Conservation (phyloP, 768 basidiomycete species). For the Kwoniella sp. region DNA sequence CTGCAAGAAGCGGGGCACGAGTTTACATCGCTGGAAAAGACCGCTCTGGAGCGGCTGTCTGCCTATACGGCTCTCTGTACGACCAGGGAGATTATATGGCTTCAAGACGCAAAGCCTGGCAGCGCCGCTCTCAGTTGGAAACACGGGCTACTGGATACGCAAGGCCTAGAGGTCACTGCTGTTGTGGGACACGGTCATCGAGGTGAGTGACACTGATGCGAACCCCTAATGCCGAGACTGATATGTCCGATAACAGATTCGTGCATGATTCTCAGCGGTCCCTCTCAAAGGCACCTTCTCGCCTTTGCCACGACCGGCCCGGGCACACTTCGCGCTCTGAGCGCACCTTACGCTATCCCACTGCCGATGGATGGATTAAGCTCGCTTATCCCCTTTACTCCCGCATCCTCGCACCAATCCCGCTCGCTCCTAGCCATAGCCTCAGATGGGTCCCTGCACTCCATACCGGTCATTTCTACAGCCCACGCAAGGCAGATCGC, state of each 20-base stretch:
- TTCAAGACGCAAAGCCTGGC: slow-evolving; percentile 25
- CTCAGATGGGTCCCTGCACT: slow-evolving; percentile 3
- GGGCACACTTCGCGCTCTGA: slow-evolving; percentile 8
- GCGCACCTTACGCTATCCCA: slow-evolving; percentile 6
- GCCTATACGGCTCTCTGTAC: slow-evolving; percentile 18
- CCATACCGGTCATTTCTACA: slow-evolving; percentile 8
- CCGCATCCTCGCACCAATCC: background rate
- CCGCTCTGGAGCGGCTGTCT: slow-evolving; percentile 9
- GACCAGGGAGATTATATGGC: slow-evolving; percentile 30
- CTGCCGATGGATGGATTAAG: background rate
- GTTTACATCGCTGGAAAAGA: slow-evolving; percentile 30
- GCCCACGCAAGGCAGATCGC: no score
- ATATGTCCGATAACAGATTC: slow-evolving; percentile 6
- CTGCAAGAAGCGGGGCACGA: slow-evolving; percentile 5
- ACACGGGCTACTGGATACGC: no score
- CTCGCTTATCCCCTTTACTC: slow-evolving; percentile 4
- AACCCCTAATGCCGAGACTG: no score
- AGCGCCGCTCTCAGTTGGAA: slow-evolving; percentile 24
- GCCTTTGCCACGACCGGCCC: slow-evolving; percentile 14
- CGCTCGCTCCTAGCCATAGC: background rate
- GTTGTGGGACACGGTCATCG: background rate
- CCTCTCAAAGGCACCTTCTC: slow-evolving; percentile 10
- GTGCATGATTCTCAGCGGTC: slow-evolving; percentile 23
- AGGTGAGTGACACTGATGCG: background rate
- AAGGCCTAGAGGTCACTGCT: no score